Conservation (phyloP, 2,329 filamentous ascomycete species). For the Nigrospora oryzae region DNA sequence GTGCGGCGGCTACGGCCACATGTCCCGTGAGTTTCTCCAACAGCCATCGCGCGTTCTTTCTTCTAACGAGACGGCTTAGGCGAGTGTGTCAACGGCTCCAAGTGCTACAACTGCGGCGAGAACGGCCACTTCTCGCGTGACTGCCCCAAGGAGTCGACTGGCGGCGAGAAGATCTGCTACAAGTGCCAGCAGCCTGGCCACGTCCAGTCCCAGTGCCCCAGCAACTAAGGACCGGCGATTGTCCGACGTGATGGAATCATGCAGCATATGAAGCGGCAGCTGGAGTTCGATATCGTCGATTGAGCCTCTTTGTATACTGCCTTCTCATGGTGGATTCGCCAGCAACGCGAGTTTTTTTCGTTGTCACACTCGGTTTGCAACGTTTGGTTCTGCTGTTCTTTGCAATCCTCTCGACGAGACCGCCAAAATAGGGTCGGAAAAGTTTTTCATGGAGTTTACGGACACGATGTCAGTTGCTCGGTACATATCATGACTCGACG, state of each 20-base stretch:
- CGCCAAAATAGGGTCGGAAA: conserved; percentile 1
- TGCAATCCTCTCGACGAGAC: background rate
- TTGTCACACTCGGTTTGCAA: conserved; percentile 1
- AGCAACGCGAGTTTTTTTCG: background rate
- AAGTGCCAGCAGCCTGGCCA: conserved; percentile 82
- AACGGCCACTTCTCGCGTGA: conserved; percentile 92
- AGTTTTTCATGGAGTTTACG: conserved; percentile 1
- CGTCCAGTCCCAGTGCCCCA: conserved; percentile 90
- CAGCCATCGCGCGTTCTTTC: background rate
- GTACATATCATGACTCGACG: background rate
- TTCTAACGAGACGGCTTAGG: conserved; percentile 27
- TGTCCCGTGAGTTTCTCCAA: conserved; percentile 58
- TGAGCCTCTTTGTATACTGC: conserved; percentile 3
- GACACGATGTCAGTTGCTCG: background rate
- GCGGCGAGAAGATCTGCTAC: conserved; percentile 95
- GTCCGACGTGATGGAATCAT: background rate
- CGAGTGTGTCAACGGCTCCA: conserved; percentile 97
- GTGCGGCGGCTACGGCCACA: conserved; percentile 93
- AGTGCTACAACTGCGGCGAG: conserved; percentile 98
- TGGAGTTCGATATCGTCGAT: conserved; percentile 1
- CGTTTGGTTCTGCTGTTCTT: background rate
- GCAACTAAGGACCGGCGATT: conserved; percentile 24
- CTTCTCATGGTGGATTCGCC: background rate
- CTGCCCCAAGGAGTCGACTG: conserved; percentile 84
- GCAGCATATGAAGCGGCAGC: background rate